Conservation (phyloP, 306 rosid genomes). For the Calophaca sinica region DNA sequence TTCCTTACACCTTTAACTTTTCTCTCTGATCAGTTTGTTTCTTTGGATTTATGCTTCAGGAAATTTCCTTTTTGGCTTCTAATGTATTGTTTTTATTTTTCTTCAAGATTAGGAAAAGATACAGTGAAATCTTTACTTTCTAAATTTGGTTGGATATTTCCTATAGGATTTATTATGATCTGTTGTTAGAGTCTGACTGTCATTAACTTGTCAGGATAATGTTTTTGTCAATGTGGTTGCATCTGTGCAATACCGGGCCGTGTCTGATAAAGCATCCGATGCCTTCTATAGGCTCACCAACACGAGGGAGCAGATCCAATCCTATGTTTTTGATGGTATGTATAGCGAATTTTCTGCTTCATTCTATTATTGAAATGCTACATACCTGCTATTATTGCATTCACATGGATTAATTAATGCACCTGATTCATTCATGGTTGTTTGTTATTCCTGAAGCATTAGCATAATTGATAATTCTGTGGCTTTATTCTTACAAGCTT, state of each 20-base stretch:
- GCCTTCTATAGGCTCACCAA: slow-evolving; percentile 80
- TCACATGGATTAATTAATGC: not conserved
- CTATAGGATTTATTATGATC: slow-evolving; percentile 28
- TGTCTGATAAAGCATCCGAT: slow-evolving; percentile 65
- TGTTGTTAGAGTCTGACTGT: slow-evolving; percentile 33
- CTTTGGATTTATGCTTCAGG: slow-evolving; percentile 31
- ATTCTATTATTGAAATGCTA: slow-evolving; percentile 7
- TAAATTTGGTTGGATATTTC: not conserved
- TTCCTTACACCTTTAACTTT: not conserved
- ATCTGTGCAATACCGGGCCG: slow-evolving; percentile 69
- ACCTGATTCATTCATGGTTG: not conserved
- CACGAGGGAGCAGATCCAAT: slow-evolving; percentile 71
- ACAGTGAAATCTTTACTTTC: slow-evolving; percentile 11
- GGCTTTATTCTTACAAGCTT: slow-evolving; percentile 12
- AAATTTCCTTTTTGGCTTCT: slow-evolving; percentile 27
- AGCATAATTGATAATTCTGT: slow-evolving; percentile 27
- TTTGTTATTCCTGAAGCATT: not conserved
- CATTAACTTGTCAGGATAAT: slow-evolving; percentile 60
- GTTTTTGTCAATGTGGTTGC: slow-evolving; percentile 79
- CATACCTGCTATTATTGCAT: not conserved
- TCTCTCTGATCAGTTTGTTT: slow-evolving; percentile 4
- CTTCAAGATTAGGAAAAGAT: slow-evolving; percentile 7
- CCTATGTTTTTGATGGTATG: slow-evolving; percentile 80
- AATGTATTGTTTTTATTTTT: slow-evolving; percentile 24
- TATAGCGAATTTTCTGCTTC: slow-evolving; percentile 13